Percentiles rank a stretch among this genome's conserved stretches.
Evolutionary conservation across 371 early-diverging fungal species (phyloP).

Genomic region (Rhizopus stolonifer): DNA sequence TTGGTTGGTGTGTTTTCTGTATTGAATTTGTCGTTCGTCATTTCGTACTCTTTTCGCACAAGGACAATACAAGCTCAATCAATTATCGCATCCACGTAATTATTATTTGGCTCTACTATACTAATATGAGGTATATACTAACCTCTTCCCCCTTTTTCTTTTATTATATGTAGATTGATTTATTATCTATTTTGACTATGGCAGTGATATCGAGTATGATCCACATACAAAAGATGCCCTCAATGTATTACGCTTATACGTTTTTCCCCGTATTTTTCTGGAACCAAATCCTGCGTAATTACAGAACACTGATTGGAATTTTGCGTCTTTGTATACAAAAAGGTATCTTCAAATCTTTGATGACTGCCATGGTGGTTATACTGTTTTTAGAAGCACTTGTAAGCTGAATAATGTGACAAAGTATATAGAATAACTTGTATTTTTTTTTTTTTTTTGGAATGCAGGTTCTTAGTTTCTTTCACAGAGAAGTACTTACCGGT

Average conservation of each 20-base stretch:
- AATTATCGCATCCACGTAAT: constrained; percentile 11
- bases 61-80: neutral
- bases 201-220: constrained; percentile 50
- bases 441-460: constrained; percentile 4
- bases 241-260: constrained; percentile 82
- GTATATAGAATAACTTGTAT: neutral
- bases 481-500: constrained; percentile 60
- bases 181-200: constrained; percentile 40
- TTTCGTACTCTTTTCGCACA: constrained; percentile 27
- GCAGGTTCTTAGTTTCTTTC: constrained; percentile 81
- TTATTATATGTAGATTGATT: constrained; percentile 46
- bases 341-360: constrained; percentile 7
- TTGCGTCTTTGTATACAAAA: constrained; percentile 22
- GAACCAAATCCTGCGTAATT: constrained; percentile 59
- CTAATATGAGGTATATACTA: too few relatives aligned
- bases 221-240: constrained; percentile 73
- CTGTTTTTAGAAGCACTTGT: constrained; percentile 71
- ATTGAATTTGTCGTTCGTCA: constrained; percentile 67
- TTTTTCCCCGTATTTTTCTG: constrained; percentile 88
- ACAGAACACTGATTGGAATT: constrained; percentile 24
- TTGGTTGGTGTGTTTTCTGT: constrained; percentile 90
- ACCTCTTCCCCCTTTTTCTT: too few relatives aligned
- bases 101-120: too few relatives aligned
- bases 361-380: constrained; percentile 41
- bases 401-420: constrained; percentile 17